phyloP scores from a whole-genome alignment of 192 early-diverging fungal genomes.

The Coemansia aciculifera region DNA sequence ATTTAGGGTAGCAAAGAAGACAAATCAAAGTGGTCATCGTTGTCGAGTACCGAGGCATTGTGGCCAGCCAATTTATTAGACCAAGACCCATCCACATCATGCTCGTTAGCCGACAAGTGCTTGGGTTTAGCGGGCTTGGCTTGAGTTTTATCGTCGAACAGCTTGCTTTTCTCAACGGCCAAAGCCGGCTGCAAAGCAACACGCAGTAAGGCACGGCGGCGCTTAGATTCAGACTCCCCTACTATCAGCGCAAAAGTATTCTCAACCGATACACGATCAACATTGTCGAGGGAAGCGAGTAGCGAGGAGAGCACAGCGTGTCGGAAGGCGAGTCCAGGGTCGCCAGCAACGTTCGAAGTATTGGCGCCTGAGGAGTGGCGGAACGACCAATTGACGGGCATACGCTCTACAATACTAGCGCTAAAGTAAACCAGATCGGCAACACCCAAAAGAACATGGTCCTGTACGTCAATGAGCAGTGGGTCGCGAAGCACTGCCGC shows the following conservation, averaged over 20 bases:
- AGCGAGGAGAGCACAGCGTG: slow-evolving; percentile 7
- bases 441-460: slow-evolving; percentile 13
- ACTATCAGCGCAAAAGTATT: slow-evolving; percentile 5
- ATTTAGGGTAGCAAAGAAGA: slow-evolving; percentile 24
- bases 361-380: slow-evolving; percentile 27
- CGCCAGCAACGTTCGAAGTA: slow-evolving; percentile 6
- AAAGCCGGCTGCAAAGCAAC: slow-evolving; percentile 30
- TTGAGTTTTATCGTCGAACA: slow-evolving; percentile 21
- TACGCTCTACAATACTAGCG: slow-evolving; percentile 14
- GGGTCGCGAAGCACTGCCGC: slow-evolving; percentile 20
- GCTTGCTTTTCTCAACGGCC: slow-evolving; percentile 40
- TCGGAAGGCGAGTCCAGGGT: slow-evolving; percentile 31
- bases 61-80: slow-evolving; percentile 20
- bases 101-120: neutral
- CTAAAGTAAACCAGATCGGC: slow-evolving; percentile 25
- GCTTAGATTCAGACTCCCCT: slow-evolving; percentile 6
- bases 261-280: slow-evolving; percentile 7
- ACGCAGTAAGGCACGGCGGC: slow-evolving; percentile 29
- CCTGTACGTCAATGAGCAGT: slow-evolving; percentile 29
- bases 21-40: slow-evolving; percentile 36
- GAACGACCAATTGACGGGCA: slow-evolving; percentile 32
- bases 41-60: slow-evolving; percentile 19
- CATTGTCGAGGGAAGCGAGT: neutral
- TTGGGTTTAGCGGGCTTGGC: neutral
- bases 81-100: slow-evolving; percentile 14